Percentiles rank a stretch among this genome's conserved stretches.
Conservation (phyloP, 2,329 filamentous ascomycete species). For the Apiospora sp. region DNA sequence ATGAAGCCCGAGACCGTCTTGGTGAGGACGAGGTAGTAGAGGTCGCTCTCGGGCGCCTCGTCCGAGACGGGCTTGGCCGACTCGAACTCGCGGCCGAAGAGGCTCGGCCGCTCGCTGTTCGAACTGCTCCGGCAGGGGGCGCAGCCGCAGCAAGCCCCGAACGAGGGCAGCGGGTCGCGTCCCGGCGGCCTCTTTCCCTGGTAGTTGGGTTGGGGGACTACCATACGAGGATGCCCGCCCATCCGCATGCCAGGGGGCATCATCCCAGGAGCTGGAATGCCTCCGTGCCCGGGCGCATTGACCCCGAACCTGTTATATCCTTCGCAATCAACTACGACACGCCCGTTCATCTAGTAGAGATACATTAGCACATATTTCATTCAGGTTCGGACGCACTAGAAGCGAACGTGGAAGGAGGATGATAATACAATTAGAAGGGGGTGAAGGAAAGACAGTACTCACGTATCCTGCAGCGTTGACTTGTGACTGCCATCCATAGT, state of each 20-base stretch:
- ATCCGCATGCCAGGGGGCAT: constrained; percentile 2
- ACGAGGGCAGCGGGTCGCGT: constrained; percentile 50
- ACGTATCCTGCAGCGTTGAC: constrained; percentile 36
- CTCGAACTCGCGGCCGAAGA: constrained; percentile 49
- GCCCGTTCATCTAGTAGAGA: constrained; percentile 44
- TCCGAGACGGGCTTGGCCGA: constrained; percentile 47
- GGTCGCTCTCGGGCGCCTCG: constrained; percentile 47
- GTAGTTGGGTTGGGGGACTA: neutral
- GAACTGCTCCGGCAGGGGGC: constrained; percentile 43
- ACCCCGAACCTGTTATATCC: constrained; percentile 48
- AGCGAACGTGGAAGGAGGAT: too few relatives aligned
- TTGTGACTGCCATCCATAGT: constrained; percentile 33
- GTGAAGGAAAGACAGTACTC: constrained; percentile 8
- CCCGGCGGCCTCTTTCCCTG: constrained; percentile 27
- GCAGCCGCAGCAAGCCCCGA: constrained; percentile 53
- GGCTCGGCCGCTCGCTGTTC: constrained; percentile 39
- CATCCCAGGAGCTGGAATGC: constrained; percentile 23
- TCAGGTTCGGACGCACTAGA: neutral
- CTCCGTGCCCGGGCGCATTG: constrained; percentile 36
- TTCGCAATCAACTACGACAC: constrained; percentile 53
- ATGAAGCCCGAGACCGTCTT: constrained; percentile 57
- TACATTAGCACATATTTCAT: neutral
- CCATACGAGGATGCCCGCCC: neutral
- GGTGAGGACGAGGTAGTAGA: constrained; percentile 53
- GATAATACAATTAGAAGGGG: neutral